Evolutionary conservation across 2,329 filamentous ascomycete species (phyloP).

Genomic region (Akanthomyces lecanii): DNA sequence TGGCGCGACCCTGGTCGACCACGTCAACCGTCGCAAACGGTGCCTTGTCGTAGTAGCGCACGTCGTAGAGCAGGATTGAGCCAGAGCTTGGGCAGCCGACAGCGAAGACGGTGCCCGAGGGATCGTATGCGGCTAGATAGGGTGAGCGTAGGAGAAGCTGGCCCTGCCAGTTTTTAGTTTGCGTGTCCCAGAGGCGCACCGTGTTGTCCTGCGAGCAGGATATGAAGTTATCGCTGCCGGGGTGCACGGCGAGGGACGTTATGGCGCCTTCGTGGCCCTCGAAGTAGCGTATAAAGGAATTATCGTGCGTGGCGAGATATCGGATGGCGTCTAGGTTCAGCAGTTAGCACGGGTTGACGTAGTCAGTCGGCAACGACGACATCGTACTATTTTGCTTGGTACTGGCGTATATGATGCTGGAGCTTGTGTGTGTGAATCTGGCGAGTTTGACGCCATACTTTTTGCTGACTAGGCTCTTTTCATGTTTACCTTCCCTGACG

Average conservation of each 20-base stretch:
- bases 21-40: conserved; percentile 87
- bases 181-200: conserved; percentile 83
- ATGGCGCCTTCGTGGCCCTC: conserved; percentile 82
- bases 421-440: conserved; percentile 87
- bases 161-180: conserved; percentile 74
- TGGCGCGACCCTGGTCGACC: conserved; percentile 47
- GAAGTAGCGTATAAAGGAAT: conserved; percentile 95
- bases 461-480: conserved; percentile 86
- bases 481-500: conserved; percentile 81
- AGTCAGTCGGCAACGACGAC: background rate
- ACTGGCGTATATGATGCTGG: conserved; percentile 90
- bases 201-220: conserved; percentile 90
- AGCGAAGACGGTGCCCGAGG: conserved; percentile 86
- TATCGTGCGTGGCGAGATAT: conserved; percentile 89
- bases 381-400: conserved; percentile 81
- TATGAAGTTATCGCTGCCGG: conserved; percentile 84
- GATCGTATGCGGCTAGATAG: conserved; percentile 84
- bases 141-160: conserved; percentile 76
- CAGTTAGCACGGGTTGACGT: background rate
- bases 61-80: conserved; percentile 82
- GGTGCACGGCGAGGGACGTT: conserved; percentile 78
- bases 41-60: conserved; percentile 87
- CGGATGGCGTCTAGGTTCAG: conserved; percentile 63
- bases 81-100: conserved; percentile 78
- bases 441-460: conserved; percentile 96